These are phyloP conservation scores for Breviolum minutum DNA, from an alignment of 73 alveolate genomes.

Conservation along the genomic window DNA sequence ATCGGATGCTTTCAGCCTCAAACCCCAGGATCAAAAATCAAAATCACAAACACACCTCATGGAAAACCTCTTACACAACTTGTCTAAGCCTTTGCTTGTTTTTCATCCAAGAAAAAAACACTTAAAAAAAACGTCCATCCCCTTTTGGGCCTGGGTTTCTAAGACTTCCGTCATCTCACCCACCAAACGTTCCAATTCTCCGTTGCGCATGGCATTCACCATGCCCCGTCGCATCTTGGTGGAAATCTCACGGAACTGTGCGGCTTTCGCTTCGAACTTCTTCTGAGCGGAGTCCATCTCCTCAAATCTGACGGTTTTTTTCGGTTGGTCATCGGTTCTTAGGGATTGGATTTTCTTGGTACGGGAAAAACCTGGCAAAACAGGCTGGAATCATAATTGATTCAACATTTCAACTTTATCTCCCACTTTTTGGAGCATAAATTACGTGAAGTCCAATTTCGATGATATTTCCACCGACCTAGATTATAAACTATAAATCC, in stretches of 20 bases:
- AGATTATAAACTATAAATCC: too few species aligned
- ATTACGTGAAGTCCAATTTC: too few species aligned
- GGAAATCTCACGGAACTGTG: conserved; percentile 83
- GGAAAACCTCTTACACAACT: too few species aligned
- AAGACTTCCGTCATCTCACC: conserved; percentile 64
- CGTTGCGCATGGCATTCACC: conserved; percentile 51
- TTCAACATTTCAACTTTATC: too few species aligned
- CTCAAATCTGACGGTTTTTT: not conserved
- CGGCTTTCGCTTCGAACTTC: conserved; percentile 80
- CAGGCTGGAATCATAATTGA: too few species aligned
- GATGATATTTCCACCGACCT: too few species aligned
- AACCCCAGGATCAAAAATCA: not conserved
- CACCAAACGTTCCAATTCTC: conserved; percentile 80
- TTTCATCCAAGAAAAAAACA: not conserved
- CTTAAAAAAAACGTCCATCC: not conserved
- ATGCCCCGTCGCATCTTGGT: conserved; percentile 51
- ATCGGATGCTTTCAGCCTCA: conserved; percentile 53
- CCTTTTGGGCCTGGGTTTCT: conserved; percentile 38
- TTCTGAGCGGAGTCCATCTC: conserved; percentile 91
- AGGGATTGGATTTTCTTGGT: too few species aligned
- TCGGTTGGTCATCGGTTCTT: not conserved
- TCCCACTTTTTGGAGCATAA: too few species aligned
- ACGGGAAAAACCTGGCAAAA: too few species aligned
- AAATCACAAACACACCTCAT: too few species aligned
- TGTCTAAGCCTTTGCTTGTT: not conserved